Evolutionary conservation across 352 stramenopile genomes (phyloP), one percentile per base, ranked within the genome.

Genomic region (Phytophthora tentaculata): DNA sequence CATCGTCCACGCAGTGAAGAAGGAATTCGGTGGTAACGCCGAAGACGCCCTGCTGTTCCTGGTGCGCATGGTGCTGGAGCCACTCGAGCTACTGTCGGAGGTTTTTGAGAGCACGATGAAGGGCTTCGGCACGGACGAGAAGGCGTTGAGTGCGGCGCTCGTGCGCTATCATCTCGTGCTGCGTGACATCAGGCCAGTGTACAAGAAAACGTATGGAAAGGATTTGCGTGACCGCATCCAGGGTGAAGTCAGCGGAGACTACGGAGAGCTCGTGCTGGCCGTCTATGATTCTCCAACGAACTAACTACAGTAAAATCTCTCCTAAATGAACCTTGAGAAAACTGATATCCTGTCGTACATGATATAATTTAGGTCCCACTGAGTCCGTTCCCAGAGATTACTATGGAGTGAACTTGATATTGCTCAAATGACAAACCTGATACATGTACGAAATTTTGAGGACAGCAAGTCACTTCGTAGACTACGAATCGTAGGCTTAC

Each of bases 151-250:
- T 50, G 63, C 77, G 17, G 74, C 77, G 17, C 56, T 94, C 29
- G 85, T 95, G 59, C 87, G 87, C 50, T 95, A 95, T 80, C 85
- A 92, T 71, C 80, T 84, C 26, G 83, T 92, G 52, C 77, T 94
- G 32, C 60, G 71, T 20, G 82, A 94, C 64, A 81, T 95, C 76
- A 83, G 82, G 64, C 76, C 86, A 24, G 82, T 82, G 29, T 95
- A 92, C 77, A 86, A 92, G 76, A 87, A 92, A 64, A 73, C 61
- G 58, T 94, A 92, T 74, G 75, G 73, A 45, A 91, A 89, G 76
- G 83, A 91, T 52, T 77, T 95, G 35, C 86, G 84, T 56, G 84
- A 95, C 52, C 83, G 86, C 66, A 92, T 95, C 66, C 76, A 94
- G 67, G 84, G 86, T 39, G 86, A 94, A 73, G 80, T 79, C 35